Percentiles rank a stretch among this genome's conserved stretches.
Evolutionary conservation across 345 rosid genomes (phyloP).

Genomic region (Triadica sebifera): DNA sequence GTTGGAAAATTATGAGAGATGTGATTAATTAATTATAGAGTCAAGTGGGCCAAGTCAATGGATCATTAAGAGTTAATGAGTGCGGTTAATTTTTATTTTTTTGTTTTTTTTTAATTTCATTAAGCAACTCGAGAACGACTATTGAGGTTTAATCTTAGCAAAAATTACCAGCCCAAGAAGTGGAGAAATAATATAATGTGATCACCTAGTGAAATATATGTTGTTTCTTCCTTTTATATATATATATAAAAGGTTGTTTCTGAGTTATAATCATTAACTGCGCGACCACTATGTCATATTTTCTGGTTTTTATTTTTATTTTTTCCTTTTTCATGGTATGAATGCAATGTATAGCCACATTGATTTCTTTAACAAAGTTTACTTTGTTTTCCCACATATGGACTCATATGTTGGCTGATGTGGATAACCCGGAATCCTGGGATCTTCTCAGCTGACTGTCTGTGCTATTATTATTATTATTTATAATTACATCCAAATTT

Average conservation of each 20-base stretch:
- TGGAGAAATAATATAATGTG: constrained; percentile 18
- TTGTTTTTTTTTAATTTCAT: background rate
- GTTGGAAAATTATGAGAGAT: too few relatives aligned
- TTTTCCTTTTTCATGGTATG: background rate
- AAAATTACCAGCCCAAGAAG: constrained; percentile 27
- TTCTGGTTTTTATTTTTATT: background rate
- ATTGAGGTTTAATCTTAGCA: constrained; percentile 41
- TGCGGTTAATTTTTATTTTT: background rate
- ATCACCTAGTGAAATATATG: background rate
- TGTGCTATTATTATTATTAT: background rate
- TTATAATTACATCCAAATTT: too few relatives aligned
- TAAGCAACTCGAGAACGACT: constrained; percentile 43
- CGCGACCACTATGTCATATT: too few relatives aligned
- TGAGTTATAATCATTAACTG: constrained; percentile 1
- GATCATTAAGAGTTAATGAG: background rate
- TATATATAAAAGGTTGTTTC: background rate
- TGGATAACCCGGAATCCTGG: constrained; percentile 8
- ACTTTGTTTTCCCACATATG: background rate
- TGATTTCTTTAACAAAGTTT: background rate
- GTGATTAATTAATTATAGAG: too few relatives aligned
- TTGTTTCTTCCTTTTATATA: too few relatives aligned
- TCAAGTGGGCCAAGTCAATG: too few relatives aligned
- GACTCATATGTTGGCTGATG: background rate
- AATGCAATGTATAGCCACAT: too few relatives aligned
- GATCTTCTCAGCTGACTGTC: constrained; percentile 8